phyloP scores from a whole-genome alignment of 139 green algal genomes.

The Tetradesmus lagerheimii region DNA sequence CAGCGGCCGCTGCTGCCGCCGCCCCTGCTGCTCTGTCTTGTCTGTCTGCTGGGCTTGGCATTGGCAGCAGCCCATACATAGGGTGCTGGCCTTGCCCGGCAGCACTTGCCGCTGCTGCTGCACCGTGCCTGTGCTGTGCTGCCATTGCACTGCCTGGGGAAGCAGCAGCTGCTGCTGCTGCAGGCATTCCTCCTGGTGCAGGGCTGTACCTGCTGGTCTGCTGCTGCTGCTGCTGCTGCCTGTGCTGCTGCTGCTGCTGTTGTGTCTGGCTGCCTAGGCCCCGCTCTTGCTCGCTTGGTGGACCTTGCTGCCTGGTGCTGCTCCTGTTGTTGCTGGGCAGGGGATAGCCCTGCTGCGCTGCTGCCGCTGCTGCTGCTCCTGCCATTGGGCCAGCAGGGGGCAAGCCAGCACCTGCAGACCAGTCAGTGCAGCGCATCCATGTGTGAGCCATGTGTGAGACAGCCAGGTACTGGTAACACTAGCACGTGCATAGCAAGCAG shows the following conservation, averaged over 20 bases:
- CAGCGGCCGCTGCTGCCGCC: not conserved
- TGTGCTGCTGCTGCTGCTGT: constrained; percentile 45
- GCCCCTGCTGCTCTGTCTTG: not conserved
- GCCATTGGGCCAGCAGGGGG: not conserved
- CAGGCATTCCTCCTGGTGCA: not conserved
- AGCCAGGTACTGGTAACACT: not conserved
- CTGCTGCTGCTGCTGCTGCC: constrained; percentile 32
- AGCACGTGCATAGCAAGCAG: too few relatives aligned
- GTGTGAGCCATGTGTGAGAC: not conserved
- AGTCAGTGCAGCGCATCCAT: not conserved
- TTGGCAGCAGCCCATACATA: not conserved
- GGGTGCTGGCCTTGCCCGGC: not conserved
- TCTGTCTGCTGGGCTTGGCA: not conserved
- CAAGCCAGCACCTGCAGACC: not conserved
- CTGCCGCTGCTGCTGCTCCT: constrained; percentile 42
- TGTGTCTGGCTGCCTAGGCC: not conserved
- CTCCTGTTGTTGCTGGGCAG: not conserved
- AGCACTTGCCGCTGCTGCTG: not conserved
- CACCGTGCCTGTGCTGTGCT: not conserved
- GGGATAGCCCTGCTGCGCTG: not conserved
- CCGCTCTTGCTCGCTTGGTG: not conserved
- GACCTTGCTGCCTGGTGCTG: not conserved
- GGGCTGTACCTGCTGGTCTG: not conserved
- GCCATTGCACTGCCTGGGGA: not conserved
- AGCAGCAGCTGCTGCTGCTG: constrained; percentile 37